Evolutionary conservation across 257 asterid species (phyloP), one percentile per base, ranked within the genome.

Genomic region (Primulina eburnea): DNA sequence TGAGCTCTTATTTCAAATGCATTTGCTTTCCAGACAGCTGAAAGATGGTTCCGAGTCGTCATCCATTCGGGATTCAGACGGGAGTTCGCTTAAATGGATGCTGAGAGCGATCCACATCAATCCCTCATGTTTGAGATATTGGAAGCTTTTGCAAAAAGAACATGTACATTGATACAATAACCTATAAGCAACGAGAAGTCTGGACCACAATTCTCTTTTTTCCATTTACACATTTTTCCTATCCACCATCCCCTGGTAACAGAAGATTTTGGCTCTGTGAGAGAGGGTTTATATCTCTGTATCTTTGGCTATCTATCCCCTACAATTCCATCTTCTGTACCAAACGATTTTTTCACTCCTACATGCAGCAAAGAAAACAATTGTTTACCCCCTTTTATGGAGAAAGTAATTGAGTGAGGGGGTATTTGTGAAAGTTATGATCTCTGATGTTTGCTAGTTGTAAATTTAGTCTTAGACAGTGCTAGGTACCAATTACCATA

Each of bases 1-100:
- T n/a, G 99, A 93, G 78, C 81, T 93, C 38, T 80, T 84, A 18
- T 89, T 93, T 75, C 99, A 93, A 74, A 90, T 87, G 92, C 89
- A 89, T 80, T 81, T 93, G 89, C 86, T 89, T 57, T 71, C 82
- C 43, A 74, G 66, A 70, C 86, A 76, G 38, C 64, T 14, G 24
- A 75, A 64, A 28, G 79, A 71, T 20, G 78, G 70, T 34, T 70
- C 84, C 18, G 59, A 7, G 60, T 67, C 76, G 37, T 75, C 70
- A 26, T 62, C 79, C 24, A 69, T 43, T 76, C 47, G 47, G n/a
- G 81, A 71, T 60, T 64, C 68, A 5, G 29, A 73, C 40, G 71
- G 71, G 70, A 74, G 32, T 67, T 78, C 89, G 30, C 47, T 77
- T 53, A 82, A 90, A 71, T 86, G 85, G 94, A 75, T 87, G 65